These are phyloP conservation scores for Coemansia sp. DNA, from an alignment of 192 early-diverging fungal genomes.

Conservation along the genomic window DNA sequence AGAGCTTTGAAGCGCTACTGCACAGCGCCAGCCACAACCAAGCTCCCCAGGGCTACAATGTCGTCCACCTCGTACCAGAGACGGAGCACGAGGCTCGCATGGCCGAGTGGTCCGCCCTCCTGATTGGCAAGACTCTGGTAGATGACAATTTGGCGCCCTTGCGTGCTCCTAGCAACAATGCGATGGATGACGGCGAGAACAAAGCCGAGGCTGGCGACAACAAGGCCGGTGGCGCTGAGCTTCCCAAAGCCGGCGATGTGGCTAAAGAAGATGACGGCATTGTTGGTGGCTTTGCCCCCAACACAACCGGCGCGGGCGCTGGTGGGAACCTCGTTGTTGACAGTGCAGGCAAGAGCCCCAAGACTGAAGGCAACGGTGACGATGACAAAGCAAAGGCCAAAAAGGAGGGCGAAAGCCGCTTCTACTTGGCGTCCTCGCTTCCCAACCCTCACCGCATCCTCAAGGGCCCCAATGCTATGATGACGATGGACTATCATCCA, in stretches of 20 bases:
- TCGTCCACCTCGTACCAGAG: neutral
- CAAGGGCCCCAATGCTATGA: conserved; percentile 1
- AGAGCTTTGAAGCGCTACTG: conserved; percentile 10
- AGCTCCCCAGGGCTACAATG: neutral
- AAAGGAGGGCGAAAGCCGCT: neutral
- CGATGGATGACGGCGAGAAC: neutral
- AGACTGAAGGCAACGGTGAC: neutral
- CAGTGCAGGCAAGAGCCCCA: neutral
- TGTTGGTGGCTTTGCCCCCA: neutral
- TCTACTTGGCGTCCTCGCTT: neutral
- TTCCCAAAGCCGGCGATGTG: conserved; percentile 4
- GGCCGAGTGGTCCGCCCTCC: conserved; percentile 8
- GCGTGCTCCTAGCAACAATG: neutral
- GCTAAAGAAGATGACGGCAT: too few species aligned
- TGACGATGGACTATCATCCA: conserved; percentile 25
- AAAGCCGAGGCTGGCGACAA: neutral
- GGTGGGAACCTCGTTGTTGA: neutral
- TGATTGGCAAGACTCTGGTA: conserved; percentile 16
- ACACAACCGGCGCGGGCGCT: neutral
- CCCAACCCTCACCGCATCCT: conserved; percentile 20
- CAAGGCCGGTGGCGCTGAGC: neutral
- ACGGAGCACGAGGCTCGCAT: conserved; percentile 13
- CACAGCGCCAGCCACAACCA: neutral
- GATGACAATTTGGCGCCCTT: neutral
- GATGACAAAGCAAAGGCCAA: neutral